phyloP scores from a whole-genome alignment of 2,329 filamentous ascomycete species.

The Xylariales sp. region DNA sequence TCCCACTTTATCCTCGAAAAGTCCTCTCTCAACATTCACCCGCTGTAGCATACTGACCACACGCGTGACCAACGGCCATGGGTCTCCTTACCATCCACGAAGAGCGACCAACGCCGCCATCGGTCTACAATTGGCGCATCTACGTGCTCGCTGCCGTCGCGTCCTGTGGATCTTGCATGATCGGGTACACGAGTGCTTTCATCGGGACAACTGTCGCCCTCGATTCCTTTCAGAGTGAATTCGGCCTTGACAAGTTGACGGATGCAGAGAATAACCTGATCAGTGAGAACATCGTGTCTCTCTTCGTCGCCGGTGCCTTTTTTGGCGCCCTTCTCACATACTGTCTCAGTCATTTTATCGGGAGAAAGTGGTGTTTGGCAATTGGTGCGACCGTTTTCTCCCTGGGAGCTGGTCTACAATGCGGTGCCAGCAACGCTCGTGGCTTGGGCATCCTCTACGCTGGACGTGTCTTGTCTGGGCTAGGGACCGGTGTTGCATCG shows the following conservation, averaged over 20 bases:
- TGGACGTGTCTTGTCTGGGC: conserved; percentile 46
- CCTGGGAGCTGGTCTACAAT: conserved; percentile 48
- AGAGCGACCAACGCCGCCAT: conserved; percentile 7
- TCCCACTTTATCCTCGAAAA: background rate
- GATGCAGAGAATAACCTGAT: conserved; percentile 41
- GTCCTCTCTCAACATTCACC: background rate
- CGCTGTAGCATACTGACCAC: background rate
- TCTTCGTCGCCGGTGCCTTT: conserved; percentile 66
- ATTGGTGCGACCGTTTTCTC: conserved; percentile 35
- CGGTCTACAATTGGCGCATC: conserved; percentile 9
- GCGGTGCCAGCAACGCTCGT: conserved; percentile 57
- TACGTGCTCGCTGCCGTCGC: conserved; percentile 3
- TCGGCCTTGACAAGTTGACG: conserved; percentile 45
- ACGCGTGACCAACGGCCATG: background rate
- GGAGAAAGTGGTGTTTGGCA: conserved; percentile 37
- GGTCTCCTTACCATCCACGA: conserved; percentile 3
- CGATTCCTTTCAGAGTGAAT: conserved; percentile 56
- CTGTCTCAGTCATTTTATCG: conserved; percentile 52
- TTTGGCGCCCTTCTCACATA: conserved; percentile 62
- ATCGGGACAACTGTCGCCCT: conserved; percentile 63
- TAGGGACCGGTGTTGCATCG: conserved; percentile 31
- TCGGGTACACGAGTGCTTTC: conserved; percentile 50
- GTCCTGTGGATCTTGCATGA: conserved; percentile 23
- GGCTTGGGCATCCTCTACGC: conserved; percentile 49
- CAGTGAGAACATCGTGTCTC: conserved; percentile 60